These are phyloP conservation scores for Thelonectria discophora DNA, from an alignment of 2,329 filamentous ascomycete genomes.

Conservation along the genomic window DNA sequence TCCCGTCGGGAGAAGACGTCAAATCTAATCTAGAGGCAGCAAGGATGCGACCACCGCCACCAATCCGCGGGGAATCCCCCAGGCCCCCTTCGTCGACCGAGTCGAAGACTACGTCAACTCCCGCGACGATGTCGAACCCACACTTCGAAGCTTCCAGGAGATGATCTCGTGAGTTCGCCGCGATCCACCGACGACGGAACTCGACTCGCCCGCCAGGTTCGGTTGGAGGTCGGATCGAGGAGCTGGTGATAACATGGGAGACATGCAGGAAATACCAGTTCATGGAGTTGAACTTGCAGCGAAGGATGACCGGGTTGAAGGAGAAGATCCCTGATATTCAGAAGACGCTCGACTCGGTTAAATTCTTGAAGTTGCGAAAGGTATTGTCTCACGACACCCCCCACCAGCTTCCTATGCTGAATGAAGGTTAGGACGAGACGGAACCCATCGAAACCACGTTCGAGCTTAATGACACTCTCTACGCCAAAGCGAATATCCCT, in stretches of 20 bases:
- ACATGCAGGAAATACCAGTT: constrained; percentile 93
- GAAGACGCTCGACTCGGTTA: constrained; percentile 92
- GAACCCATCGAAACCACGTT: constrained; percentile 91
- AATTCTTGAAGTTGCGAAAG: constrained; percentile 81
- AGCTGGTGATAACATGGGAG: constrained; percentile 31
- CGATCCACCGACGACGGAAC: constrained; percentile 19
- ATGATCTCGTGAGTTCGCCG: constrained; percentile 80
- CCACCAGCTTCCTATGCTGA: constrained; percentile 30
- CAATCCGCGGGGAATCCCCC: constrained; percentile 85
- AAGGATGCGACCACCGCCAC: constrained; percentile 65
- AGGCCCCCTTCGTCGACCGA: constrained; percentile 85
- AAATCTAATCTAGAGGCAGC: constrained; percentile 34
- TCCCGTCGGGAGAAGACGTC: not conserved
- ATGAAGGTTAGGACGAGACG: constrained; percentile 53
- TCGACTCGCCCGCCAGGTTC: constrained; percentile 5
- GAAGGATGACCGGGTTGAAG: constrained; percentile 80
- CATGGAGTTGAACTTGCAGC: constrained; percentile 95
- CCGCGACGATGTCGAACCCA: constrained; percentile 80
- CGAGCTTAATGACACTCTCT: constrained; percentile 95
- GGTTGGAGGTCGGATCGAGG: constrained; percentile 21
- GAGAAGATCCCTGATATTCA: constrained; percentile 98
- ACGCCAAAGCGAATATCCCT: constrained; percentile 84
- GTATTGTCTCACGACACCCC: constrained; percentile 51
- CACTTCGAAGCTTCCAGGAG: constrained; percentile 85
- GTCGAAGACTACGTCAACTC: constrained; percentile 88